These are phyloP conservation scores for Fusarium sp. DNA, from an alignment of 2,329 filamentous ascomycete species.

Conservation along the genomic window DNA sequence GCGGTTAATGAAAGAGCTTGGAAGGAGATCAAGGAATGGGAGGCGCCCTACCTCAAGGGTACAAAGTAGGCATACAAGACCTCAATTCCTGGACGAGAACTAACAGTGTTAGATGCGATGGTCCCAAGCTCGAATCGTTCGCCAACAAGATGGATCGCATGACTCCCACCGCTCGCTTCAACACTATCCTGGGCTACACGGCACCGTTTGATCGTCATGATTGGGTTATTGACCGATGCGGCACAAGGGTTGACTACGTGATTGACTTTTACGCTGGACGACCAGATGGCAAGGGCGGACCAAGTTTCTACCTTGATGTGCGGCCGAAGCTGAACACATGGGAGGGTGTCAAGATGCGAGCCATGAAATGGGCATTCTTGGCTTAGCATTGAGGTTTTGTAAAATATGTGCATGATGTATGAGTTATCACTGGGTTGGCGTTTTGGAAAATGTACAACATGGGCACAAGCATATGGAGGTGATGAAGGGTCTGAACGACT, in stretches of 20 bases:
- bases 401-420: slow-evolving; percentile 42
- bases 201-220: slow-evolving; percentile 96
- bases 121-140: slow-evolving; percentile 87
- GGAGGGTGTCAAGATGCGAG: slow-evolving; percentile 77
- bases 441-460: slow-evolving; percentile 47
- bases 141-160: slow-evolving; percentile 77
- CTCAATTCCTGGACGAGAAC: background rate
- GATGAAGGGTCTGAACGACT: slow-evolving; percentile 11
- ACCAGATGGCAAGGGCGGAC: slow-evolving; percentile 55
- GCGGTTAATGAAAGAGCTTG: slow-evolving; percentile 98
- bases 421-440: slow-evolving; percentile 37
- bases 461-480: slow-evolving; percentile 9
- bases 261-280: slow-evolving; percentile 96
- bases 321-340: slow-evolving; percentile 76
- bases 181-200: slow-evolving; percentile 88
- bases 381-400: slow-evolving; percentile 51
- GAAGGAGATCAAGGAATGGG: slow-evolving; percentile 92
- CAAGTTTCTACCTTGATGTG: slow-evolving; percentile 77
- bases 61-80: slow-evolving; percentile 63
- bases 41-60: slow-evolving; percentile 72
- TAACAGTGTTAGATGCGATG: slow-evolving; percentile 66
- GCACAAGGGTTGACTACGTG: slow-evolving; percentile 87
- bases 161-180: slow-evolving; percentile 86
- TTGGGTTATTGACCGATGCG: slow-evolving; percentile 96
- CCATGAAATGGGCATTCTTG: slow-evolving; percentile 64